A percentile compares a stretch with the other conserved stretches of the same genome.
Evolutionary conservation across 2,329 filamentous ascomycete genomes (phyloP).

Genomic region (Chaetomiaceae sp.): DNA sequence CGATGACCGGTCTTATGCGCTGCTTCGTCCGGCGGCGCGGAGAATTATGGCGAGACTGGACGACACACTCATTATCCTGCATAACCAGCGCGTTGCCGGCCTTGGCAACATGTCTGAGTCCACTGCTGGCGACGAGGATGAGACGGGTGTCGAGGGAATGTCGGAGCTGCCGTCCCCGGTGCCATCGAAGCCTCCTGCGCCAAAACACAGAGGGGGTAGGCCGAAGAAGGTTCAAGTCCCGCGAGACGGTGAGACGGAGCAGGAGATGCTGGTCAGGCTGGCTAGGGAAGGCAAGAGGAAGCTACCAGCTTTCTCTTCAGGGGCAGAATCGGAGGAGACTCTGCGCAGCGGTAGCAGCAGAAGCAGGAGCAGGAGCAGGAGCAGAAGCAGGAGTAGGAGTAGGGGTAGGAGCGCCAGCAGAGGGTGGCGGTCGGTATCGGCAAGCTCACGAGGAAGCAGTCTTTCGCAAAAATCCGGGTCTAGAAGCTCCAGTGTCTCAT

Average conservation of each 20-base stretch:
- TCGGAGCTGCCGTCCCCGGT: background rate
- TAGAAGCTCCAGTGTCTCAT: conserved; percentile 12
- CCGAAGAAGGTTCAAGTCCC: conserved; percentile 22
- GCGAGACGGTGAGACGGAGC: conserved; percentile 30
- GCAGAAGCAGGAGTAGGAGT: background rate
- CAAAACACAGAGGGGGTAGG: conserved; percentile 7
- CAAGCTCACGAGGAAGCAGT: conserved; percentile 23
- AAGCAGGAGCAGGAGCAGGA: conserved; percentile 4
- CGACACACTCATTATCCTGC: conserved; percentile 63
- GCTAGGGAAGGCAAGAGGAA: conserved; percentile 33
- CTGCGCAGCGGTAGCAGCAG: background rate
- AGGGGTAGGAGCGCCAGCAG: conserved; percentile 3
- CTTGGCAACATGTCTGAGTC: conserved; percentile 27
- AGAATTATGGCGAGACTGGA: conserved; percentile 69
- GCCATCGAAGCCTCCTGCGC: background rate
- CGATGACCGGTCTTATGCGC: conserved; percentile 60
- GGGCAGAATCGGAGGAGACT: background rate
- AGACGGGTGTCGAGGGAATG: conserved; percentile 5
- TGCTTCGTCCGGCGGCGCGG: conserved; percentile 66
- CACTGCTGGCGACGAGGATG: conserved; percentile 19
- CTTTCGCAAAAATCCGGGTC: background rate
- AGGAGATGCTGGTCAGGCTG: conserved; percentile 36
- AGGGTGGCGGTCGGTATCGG: conserved; percentile 17
- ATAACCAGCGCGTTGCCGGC: conserved; percentile 58
- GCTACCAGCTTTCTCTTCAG: background rate